Conservation (phyloP, 805 yeast genomes). For the Lipomyces sp. region DNA sequence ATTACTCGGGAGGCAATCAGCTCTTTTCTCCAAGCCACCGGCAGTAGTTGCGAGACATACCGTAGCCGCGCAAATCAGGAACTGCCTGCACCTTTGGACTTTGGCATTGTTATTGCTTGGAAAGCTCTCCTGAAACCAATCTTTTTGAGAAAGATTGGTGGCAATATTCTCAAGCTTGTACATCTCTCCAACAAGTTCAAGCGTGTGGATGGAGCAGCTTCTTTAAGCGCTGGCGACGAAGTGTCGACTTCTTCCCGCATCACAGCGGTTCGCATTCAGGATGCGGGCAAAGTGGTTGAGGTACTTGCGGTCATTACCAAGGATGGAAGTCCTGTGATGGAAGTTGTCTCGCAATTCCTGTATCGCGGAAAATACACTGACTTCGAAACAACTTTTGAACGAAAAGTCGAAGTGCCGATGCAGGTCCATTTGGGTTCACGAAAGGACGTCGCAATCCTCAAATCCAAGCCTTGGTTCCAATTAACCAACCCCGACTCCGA, state of each 20-base stretch:
- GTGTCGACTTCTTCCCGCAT: slow-evolving; percentile 83
- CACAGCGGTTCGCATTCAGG: slow-evolving; percentile 85
- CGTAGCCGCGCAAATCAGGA: slow-evolving; percentile 84
- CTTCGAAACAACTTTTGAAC: slow-evolving; percentile 89
- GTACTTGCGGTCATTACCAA: slow-evolving; percentile 87
- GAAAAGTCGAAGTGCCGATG: slow-evolving; percentile 83
- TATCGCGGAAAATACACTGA: slow-evolving; percentile 92
- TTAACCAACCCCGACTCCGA: slow-evolving; percentile 66
- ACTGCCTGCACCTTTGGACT: slow-evolving; percentile 97
- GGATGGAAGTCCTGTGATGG: slow-evolving; percentile 81
- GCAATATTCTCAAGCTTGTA: slow-evolving; percentile 90
- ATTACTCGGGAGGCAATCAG: slow-evolving; percentile 79
- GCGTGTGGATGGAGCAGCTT: slow-evolving; percentile 89
- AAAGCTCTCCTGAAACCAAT: slow-evolving; percentile 96
- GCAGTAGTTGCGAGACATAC: slow-evolving; percentile 95
- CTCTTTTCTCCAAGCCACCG: slow-evolving; percentile 95
- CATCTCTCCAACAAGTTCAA: slow-evolving; percentile 93
- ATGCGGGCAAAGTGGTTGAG: slow-evolving; percentile 93
- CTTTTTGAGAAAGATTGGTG: slow-evolving; percentile 94
- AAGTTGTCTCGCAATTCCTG: slow-evolving; percentile 91
- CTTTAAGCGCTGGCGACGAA: slow-evolving; percentile 84
- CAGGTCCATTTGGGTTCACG: slow-evolving; percentile 72
- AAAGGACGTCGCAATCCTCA: slow-evolving; percentile 90
- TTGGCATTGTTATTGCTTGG: slow-evolving; percentile 98
- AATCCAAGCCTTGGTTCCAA: slow-evolving; percentile 98